A percentile compares a stretch with the other conserved stretches of the same genome.
These are phyloP conservation scores for Arthrobotrys sphaeroides DNA, from an alignment of 2,329 filamentous ascomycete genomes.

Conservation along the genomic window DNA sequence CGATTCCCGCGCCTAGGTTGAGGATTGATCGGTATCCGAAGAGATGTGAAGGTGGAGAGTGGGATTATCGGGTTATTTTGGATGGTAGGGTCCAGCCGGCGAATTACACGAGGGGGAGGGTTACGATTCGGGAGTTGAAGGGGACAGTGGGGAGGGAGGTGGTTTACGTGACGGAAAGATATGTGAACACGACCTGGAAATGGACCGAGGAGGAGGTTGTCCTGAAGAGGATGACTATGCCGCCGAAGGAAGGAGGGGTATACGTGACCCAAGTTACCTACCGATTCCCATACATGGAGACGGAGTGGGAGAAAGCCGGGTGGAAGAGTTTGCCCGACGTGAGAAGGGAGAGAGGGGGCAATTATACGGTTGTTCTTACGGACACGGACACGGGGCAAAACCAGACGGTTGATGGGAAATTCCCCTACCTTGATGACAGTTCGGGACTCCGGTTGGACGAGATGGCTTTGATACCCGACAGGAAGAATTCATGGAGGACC, in stretches of 20 bases:
- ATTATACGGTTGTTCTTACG: conserved; percentile 29
- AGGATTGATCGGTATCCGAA: conserved; percentile 8
- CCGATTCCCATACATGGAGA: conserved; percentile 38
- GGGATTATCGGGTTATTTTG: conserved; percentile 37
- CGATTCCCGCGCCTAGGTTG: conserved; percentile 7
- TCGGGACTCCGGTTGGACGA: conserved; percentile 29
- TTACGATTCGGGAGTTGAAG: conserved; percentile 18
- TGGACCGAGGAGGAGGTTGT: conserved; percentile 24
- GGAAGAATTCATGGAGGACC: conserved; percentile 26
- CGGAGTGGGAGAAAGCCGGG: conserved; percentile 12
- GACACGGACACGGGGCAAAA: conserved; percentile 5
- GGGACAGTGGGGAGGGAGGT: background rate
- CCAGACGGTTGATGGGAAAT: conserved; percentile 9
- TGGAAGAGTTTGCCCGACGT: conserved; percentile 33
- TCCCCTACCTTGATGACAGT: conserved; percentile 40
- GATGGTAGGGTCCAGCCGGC: conserved; percentile 12
- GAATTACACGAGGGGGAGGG: conserved; percentile 24
- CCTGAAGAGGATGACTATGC: background rate
- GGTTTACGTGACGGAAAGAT: background rate
- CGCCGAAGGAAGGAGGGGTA: background rate
- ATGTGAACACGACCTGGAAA: conserved; percentile 31
- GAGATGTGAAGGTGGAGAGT: conserved; percentile 14
- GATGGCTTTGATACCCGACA: conserved; percentile 38
- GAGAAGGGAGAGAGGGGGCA: conserved; percentile 11
- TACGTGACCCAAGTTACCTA: conserved; percentile 15